Evolutionary conservation across 2,329 filamentous ascomycete genomes (phyloP).

Genomic region (Aureobasidium uvarum): DNA sequence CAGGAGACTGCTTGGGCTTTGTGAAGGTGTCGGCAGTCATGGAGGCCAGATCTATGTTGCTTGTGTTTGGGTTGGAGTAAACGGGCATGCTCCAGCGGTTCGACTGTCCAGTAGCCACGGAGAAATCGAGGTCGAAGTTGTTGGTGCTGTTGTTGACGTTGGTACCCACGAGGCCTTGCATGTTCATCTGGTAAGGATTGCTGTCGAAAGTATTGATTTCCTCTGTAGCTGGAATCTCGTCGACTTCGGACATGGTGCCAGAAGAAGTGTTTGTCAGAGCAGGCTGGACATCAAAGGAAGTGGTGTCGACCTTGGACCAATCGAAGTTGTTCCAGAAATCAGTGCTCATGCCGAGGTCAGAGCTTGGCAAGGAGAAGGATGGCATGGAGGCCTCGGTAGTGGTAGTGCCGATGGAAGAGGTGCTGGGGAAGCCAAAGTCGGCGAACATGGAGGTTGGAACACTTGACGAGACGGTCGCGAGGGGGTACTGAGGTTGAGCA

Average conservation of each 20-base stretch:
- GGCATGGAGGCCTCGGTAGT: conserved; percentile 19
- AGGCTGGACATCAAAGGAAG: conserved; percentile 35
- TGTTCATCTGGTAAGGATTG: conserved; percentile 37
- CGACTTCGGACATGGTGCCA: conserved; percentile 41
- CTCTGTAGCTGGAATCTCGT: conserved; percentile 39
- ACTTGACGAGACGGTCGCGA: conserved; percentile 13
- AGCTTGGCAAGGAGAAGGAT: conserved; percentile 24
- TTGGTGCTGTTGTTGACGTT: conserved; percentile 35
- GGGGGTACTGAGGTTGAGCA: background rate
- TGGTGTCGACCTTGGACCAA: conserved; percentile 27
- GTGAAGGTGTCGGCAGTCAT: conserved; percentile 10
- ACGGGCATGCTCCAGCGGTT: conserved; percentile 29
- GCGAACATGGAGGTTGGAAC: conserved; percentile 15
- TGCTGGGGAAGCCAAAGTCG: conserved; percentile 25
- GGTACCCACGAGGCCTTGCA: conserved; percentile 37
- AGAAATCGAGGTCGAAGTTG: conserved; percentile 23
- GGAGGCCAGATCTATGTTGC: conserved; percentile 4
- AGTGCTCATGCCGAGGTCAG: conserved; percentile 9
- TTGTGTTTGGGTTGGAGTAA: conserved; percentile 27
- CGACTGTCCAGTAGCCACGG: conserved; percentile 10
- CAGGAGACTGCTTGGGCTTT: conserved; percentile 25
- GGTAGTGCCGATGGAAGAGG: conserved; percentile 15
- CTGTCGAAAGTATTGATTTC: conserved; percentile 37
- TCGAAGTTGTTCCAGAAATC: conserved; percentile 28
- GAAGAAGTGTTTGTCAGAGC: conserved; percentile 42